Evolutionary conservation across 805 yeast genomes (phyloP).

Genomic region (Candida stauntonica): DNA sequence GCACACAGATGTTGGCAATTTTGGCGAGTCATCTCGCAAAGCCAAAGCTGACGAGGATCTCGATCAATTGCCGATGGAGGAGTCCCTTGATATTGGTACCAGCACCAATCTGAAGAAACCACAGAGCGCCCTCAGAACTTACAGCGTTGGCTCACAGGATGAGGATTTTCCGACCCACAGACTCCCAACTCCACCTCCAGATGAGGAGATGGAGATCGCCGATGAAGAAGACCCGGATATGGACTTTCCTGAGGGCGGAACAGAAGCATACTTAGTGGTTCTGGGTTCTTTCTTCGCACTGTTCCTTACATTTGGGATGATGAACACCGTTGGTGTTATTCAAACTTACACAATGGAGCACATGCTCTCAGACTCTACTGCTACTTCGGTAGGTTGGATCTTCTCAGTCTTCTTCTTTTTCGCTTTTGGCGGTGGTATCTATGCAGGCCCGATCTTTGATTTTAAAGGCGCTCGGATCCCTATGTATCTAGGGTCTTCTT

Average conservation of each 20-base stretch:
- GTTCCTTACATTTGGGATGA: conserved; percentile 55
- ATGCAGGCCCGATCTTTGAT: conserved; percentile 51
- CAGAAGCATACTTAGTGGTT: conserved; percentile 32
- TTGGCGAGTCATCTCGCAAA: neutral
- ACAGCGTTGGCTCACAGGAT: neutral
- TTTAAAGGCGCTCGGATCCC: conserved; percentile 48
- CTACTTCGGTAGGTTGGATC: conserved; percentile 63
- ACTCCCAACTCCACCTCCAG: neutral
- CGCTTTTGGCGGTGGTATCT: conserved; percentile 29
- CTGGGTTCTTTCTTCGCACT: conserved; percentile 47
- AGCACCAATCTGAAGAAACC: neutral
- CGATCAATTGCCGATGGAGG: neutral
- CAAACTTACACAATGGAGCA: conserved; percentile 57
- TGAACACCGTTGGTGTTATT: conserved; percentile 63
- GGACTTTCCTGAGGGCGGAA: conserved; percentile 46
- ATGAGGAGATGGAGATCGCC: too few relatives aligned
- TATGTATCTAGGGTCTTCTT: conserved; percentile 39
- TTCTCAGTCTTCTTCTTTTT: conserved; percentile 37
- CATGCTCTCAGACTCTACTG: conserved; percentile 41
- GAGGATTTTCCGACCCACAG: neutral
- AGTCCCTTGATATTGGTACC: neutral
- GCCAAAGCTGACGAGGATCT: neutral
- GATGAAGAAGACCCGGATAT: neutral
- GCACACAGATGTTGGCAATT: neutral
- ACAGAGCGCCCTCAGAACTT: neutral